Evolutionary conservation across 805 yeast species (phyloP).

Genomic region (Ogataea salicorniae): DNA sequence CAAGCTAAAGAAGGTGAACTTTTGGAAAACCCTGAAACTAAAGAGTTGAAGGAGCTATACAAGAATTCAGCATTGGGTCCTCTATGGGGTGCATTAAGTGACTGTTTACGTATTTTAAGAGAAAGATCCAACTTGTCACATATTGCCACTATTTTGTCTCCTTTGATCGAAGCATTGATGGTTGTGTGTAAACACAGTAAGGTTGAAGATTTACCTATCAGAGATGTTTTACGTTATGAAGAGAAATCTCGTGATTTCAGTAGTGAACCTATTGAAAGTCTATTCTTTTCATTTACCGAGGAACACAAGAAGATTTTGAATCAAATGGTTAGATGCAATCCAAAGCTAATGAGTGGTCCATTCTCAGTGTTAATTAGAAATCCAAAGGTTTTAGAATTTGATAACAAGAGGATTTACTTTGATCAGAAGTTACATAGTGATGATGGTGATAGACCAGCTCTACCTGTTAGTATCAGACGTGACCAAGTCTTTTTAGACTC

Average conservation of each 20-base stretch:
- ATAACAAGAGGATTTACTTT: conserved; percentile 84
- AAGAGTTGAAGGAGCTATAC: conserved; percentile 56
- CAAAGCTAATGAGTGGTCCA: conserved; percentile 93
- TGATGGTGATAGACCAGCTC: conserved; percentile 37
- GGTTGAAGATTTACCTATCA: conserved; percentile 50
- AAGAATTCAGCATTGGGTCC: conserved; percentile 65
- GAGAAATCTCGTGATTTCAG: conserved; percentile 61
- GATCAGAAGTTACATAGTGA: conserved; percentile 62
- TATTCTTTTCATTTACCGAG: conserved; percentile 83
- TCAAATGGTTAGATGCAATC: conserved; percentile 85
- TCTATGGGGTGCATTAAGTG: conserved; percentile 82
- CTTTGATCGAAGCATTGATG: conserved; percentile 88
- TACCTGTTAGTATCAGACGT: conserved; percentile 69
- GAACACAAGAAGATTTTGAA: conserved; percentile 83
- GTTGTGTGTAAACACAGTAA: conserved; percentile 89
- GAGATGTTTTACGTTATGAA: conserved; percentile 57
- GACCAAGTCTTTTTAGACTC: conserved; percentile 92
- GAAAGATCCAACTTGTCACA: conserved; percentile 50
- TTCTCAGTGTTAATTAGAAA: conserved; percentile 83
- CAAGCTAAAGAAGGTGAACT: conserved; percentile 37
- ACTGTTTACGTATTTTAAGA: conserved; percentile 59
- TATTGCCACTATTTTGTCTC: conserved; percentile 75
- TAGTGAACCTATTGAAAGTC: conserved; percentile 67
- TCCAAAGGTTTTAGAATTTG: conserved; percentile 88
- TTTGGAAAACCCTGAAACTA: conserved; percentile 32